A percentile compares a stretch with the other conserved stretches of the same genome.
phyloP scores from a whole-genome alignment of 768 basidiomycete species.

The Suillus brevipes region DNA sequence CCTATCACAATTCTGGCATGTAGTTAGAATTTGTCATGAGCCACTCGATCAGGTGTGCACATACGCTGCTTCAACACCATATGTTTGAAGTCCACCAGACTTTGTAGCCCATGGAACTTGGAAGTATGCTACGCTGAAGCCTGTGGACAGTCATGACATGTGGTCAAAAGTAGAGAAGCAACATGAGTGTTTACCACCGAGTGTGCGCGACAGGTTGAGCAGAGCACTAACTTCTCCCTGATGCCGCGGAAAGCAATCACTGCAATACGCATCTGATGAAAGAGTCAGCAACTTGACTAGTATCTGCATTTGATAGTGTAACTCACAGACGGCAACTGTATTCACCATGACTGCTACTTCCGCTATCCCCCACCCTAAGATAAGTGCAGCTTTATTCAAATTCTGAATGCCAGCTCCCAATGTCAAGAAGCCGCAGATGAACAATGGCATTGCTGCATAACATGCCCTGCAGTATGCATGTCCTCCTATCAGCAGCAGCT shows the following conservation, averaged over 20 bases:
- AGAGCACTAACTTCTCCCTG: constrained; percentile 42
- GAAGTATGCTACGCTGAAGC: constrained; percentile 42
- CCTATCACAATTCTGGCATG: constrained; percentile 30
- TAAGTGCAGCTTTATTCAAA: constrained; percentile 28
- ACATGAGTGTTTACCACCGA: constrained; percentile 26
- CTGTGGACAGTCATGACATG: constrained; percentile 8
- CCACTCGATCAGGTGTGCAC: constrained; percentile 13
- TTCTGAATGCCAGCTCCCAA: constrained; percentile 41
- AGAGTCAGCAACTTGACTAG: neutral
- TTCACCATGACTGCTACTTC: constrained; percentile 37
- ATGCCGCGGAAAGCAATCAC: constrained; percentile 38
- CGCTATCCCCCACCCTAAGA: constrained; percentile 48
- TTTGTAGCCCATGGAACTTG: constrained; percentile 42
- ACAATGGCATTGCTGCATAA: constrained; percentile 42
- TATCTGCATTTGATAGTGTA: neutral
- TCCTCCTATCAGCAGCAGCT: neutral
- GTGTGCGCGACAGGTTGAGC: constrained; percentile 40
- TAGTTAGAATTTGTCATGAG: neutral
- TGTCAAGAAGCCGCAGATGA: constrained; percentile 41
- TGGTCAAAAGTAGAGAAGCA: neutral
- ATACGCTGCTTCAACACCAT: constrained; percentile 41
- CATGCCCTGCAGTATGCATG: constrained; percentile 29
- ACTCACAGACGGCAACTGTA: constrained; percentile 42
- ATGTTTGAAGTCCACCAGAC: constrained; percentile 35
- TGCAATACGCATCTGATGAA: constrained; percentile 37